Percentiles rank a stretch among this genome's conserved stretches.
These are phyloP conservation scores for Rhodamnia argentea DNA, from an alignment of 345 rosid species.

Conservation along the genomic window DNA sequence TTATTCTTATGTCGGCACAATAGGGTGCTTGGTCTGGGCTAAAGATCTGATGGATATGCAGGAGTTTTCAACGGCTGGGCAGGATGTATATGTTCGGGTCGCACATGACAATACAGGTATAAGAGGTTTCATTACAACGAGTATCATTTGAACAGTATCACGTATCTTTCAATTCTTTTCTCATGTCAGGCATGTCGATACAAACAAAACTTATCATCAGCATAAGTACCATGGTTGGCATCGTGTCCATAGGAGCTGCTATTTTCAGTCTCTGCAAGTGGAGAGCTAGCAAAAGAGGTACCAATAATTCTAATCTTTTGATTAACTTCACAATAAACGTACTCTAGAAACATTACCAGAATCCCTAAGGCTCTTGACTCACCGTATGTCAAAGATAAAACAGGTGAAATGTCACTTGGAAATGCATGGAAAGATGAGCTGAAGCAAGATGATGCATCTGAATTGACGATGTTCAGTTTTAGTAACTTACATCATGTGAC, in stretches of 20 bases:
- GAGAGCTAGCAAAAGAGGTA: not conserved
- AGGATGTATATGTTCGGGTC: not conserved
- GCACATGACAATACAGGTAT: not conserved
- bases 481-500: not conserved
- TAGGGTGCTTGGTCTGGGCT: slow-evolving; percentile 5
- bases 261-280: not conserved
- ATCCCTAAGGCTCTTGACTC: not conserved
- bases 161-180: not conserved
- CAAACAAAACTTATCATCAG: not conserved
- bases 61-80: not conserved
- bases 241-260: not conserved
- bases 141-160: no score
- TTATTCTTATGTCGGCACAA: not conserved
- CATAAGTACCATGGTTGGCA: not conserved
- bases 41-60: not conserved
- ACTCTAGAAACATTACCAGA: not conserved
- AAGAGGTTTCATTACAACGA: no score
- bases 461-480: not conserved
- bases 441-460: not conserved
- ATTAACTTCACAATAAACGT: no score
- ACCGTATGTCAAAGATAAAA: no score
- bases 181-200: not conserved
- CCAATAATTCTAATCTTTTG: not conserved
- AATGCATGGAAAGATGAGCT: not conserved
- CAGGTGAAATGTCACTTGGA: not conserved